Evolutionary conservation across 164 flowering plant genomes (phyloP).

Genomic region (Buxus sempervirens): DNA sequence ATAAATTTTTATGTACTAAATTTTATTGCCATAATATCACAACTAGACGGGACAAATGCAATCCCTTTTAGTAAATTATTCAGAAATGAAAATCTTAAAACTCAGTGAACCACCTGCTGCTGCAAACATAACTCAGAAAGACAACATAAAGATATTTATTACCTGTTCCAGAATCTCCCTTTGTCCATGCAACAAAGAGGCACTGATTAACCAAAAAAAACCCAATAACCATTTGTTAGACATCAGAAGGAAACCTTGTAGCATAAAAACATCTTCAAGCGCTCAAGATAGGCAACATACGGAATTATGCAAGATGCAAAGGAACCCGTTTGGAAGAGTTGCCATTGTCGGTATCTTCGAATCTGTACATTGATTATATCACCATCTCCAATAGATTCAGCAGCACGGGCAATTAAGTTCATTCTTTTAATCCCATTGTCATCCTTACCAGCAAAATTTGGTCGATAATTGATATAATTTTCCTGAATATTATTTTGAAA

Average conservation of each 20-base stretch:
- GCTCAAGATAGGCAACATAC: slow-evolving; percentile 49
- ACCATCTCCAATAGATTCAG: slow-evolving; percentile 92
- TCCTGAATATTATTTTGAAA: slow-evolving; percentile 46
- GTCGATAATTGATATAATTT: slow-evolving; percentile 85
- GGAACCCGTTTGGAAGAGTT: slow-evolving; percentile 66
- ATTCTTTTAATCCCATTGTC: slow-evolving; percentile 73
- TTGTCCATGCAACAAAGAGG: slow-evolving; percentile 86
- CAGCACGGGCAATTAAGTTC: slow-evolving; percentile 85
- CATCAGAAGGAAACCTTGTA: not conserved
- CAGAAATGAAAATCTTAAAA: not conserved
- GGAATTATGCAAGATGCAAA: slow-evolving; percentile 81
- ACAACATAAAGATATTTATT: slow-evolving; percentile 9
- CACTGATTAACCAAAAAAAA: slow-evolving; percentile 39
- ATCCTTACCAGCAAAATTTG: slow-evolving; percentile 71
- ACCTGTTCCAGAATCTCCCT: slow-evolving; percentile 84
- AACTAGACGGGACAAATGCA: no score
- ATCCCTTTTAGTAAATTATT: no score
- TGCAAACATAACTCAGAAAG: not conserved
- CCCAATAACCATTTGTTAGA: not conserved
- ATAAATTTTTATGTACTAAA: no score
- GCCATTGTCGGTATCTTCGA: slow-evolving; percentile 93
- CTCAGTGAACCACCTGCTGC: not conserved
- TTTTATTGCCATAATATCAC: no score
- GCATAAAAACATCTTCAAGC: not conserved
- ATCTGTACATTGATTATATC: slow-evolving; percentile 94